Evolutionary conservation across 352 stramenopile species (phyloP).

Genomic region (Globisporangium mamillatum): DNA sequence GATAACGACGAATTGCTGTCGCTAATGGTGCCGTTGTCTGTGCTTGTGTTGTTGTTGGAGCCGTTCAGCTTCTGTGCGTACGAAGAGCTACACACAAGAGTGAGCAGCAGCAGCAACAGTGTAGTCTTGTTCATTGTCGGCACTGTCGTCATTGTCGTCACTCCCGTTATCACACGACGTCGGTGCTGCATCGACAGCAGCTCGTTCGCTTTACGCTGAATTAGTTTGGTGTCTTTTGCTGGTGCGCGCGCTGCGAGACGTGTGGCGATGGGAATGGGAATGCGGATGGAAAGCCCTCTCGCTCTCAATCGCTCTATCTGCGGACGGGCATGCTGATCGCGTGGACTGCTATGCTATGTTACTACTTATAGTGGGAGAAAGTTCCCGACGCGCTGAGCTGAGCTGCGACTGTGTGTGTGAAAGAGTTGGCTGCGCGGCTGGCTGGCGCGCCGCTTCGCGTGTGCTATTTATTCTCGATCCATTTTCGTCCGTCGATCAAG

Average conservation of each 20-base stretch:
- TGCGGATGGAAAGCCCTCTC: neutral
- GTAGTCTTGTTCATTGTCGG: neutral
- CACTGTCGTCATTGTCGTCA: neutral
- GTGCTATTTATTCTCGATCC: neutral
- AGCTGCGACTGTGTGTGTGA: neutral
- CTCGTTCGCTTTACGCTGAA: neutral
- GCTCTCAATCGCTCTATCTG: neutral
- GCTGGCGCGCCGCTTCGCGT: constrained; percentile 12
- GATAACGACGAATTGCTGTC: neutral
- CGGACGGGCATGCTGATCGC: neutral
- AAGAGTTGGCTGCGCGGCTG: neutral
- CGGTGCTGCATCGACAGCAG: constrained; percentile 2
- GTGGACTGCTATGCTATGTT: neutral
- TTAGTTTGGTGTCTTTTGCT: neutral
- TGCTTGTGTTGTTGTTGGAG: neutral
- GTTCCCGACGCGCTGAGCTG: constrained; percentile 9
- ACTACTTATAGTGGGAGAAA: constrained; percentile 6
- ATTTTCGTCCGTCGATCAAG: neutral
- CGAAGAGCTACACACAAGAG: neutral
- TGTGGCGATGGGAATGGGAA: neutral
- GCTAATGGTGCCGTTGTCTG: neutral
- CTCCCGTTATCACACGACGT: neutral
- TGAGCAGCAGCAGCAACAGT: neutral
- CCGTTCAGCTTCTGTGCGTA: neutral
- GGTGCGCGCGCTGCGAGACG: neutral